Conservation (phyloP, 225 moss, liverwort and hornwort species). For the Ulota crispa region DNA sequence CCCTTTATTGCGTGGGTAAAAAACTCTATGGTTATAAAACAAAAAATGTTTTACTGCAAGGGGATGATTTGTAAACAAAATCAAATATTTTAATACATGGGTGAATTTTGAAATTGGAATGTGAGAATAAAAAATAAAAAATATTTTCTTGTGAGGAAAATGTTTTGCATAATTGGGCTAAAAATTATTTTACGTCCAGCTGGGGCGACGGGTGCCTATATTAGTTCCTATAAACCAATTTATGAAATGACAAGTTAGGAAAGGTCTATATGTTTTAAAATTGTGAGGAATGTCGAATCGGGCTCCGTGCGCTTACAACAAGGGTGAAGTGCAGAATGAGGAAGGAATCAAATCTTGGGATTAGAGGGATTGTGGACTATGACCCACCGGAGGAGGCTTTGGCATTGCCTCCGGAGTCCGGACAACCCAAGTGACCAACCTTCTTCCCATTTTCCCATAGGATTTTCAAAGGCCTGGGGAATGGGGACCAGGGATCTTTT, state of each 20-base stretch:
- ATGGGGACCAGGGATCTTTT: not conserved
- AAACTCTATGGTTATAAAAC: no score
- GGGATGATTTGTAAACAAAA: no score
- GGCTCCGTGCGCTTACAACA: conserved; percentile 16
- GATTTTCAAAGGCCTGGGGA: not conserved
- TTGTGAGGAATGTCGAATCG: not conserved
- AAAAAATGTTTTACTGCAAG: no score
- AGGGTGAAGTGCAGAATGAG: not conserved
- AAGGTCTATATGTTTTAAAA: not conserved
- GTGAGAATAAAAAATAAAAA: no score
- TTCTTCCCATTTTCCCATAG: not conserved
- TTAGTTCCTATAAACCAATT: no score
- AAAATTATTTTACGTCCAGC: no score
- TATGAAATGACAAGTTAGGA: not conserved
- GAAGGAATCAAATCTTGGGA: conserved; percentile 36
- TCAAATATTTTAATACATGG: no score
- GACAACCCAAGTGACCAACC: conserved; percentile 7
- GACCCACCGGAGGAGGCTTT: conserved; percentile 17
- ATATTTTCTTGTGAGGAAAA: no score
- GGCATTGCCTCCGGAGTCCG: conserved; percentile 20
- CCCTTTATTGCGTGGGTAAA: no score
- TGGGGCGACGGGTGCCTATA: no score
- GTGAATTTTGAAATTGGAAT: no score
- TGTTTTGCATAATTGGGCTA: no score
- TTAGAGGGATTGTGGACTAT: conserved; percentile 22